phyloP scores from a whole-genome alignment of 2,329 filamentous ascomycete genomes.

The Colletotrichum trifolii region DNA sequence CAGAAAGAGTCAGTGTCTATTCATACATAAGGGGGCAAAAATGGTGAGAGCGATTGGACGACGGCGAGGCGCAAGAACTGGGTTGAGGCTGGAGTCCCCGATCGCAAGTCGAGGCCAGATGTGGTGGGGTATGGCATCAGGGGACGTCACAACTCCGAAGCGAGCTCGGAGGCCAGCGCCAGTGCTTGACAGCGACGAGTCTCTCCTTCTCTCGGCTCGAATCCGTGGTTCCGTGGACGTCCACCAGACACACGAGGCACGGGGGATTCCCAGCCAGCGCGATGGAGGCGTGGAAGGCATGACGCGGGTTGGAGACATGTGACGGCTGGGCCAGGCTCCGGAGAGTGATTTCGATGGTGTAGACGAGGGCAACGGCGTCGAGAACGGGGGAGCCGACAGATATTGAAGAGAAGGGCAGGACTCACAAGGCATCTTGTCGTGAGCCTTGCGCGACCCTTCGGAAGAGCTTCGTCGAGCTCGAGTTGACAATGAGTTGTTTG shows the following conservation, averaged over 20 bases:
- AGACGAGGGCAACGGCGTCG: slow-evolving; percentile 26
- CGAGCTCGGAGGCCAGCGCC: neutral
- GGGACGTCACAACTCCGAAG: no score
- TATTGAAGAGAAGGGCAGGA: slow-evolving; percentile 12
- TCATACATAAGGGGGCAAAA: neutral
- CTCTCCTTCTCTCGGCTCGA: neutral
- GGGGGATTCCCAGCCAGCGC: slow-evolving; percentile 7
- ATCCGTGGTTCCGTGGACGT: no score
- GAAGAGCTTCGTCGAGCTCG: slow-evolving; percentile 32
- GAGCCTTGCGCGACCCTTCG: slow-evolving; percentile 35
- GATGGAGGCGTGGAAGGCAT: slow-evolving; percentile 23
- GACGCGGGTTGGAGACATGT: slow-evolving; percentile 35
- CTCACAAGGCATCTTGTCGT: slow-evolving; percentile 41
- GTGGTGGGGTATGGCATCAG: neutral
- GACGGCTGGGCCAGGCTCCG: slow-evolving; percentile 23
- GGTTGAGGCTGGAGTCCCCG: neutral
- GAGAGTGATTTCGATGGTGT: slow-evolving; percentile 1
- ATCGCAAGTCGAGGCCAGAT: slow-evolving; percentile 5
- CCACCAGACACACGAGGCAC: slow-evolving; percentile 1
- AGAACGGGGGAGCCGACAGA: neutral
- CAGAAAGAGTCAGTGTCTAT: slow-evolving; percentile 22
- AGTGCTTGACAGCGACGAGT: no score
- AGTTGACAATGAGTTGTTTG: slow-evolving; percentile 31
- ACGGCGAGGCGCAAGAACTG: neutral
- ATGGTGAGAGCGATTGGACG: no score